These are phyloP conservation scores for Nematodospora valgi DNA, from an alignment of 805 yeast genomes.

Conservation along the genomic window DNA sequence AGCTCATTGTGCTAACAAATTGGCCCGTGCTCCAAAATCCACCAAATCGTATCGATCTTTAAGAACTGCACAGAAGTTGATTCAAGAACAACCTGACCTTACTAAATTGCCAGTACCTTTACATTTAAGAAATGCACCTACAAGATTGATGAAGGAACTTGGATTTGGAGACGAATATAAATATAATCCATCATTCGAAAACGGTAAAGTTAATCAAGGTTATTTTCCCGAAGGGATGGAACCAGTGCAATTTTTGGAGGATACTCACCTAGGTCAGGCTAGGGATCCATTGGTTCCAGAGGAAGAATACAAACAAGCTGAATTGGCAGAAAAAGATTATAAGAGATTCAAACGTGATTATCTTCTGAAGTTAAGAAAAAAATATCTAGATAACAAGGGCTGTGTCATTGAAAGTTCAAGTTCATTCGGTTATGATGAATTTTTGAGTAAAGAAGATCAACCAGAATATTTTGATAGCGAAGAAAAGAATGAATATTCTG, in stretches of 20 bases:
- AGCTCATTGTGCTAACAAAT: constrained; percentile 90
- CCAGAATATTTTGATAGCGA: constrained; percentile 38
- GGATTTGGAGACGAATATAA: constrained; percentile 85
- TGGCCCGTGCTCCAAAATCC: constrained; percentile 82
- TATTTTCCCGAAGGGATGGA: constrained; percentile 66
- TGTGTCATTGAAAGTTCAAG: neutral
- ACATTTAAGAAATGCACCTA: constrained; percentile 94
- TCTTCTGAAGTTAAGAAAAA: neutral
- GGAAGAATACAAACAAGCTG: constrained; percentile 11
- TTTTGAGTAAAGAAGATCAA: constrained; percentile 33
- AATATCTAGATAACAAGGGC: constrained; percentile 4
- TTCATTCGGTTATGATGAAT: constrained; percentile 26
- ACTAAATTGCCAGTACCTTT: constrained; percentile 67
- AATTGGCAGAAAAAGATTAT: constrained; percentile 17
- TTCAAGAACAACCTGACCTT: constrained; percentile 55
- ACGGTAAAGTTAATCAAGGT: constrained; percentile 71
- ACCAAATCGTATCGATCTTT: constrained; percentile 84
- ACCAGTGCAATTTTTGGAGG: constrained; percentile 46
- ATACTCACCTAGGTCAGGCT: constrained; percentile 50
- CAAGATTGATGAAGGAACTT: constrained; percentile 79
- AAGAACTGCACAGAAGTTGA: constrained; percentile 56
- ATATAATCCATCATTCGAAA: constrained; percentile 77
- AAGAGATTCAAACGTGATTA: constrained; percentile 12
- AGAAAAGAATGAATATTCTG: constrained; percentile 25
- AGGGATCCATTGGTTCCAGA: constrained; percentile 17